Evolutionary conservation across 2,329 filamentous ascomycete species (phyloP), one percentile per base, ranked within the genome.

Genomic region (Grosmannia clavigera): DNA sequence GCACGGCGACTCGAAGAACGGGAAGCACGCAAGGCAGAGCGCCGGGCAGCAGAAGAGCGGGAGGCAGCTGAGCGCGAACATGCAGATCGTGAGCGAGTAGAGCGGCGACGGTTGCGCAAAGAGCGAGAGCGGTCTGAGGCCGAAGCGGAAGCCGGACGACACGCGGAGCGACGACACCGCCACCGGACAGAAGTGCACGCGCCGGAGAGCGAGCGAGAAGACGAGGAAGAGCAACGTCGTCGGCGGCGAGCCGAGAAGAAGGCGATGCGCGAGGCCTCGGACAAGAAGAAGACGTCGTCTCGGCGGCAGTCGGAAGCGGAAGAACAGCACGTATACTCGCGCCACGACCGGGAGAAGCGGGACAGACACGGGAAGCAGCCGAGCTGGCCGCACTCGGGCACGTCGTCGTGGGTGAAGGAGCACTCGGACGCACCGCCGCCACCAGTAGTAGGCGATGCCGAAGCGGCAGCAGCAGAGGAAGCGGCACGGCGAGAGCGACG

Each of bases 331-430:
- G 72, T 74, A 55, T 76, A 79, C 61, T 68, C 75, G 5, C 74
- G 75, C 64, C 71, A 71, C 59, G 75, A 74, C 54, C 72, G 68
- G 35, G 74, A 70, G 58, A 68, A 67, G 61, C 63, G 68, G 60
- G 64, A 66, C 61, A 62, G 68, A 63, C 65, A 43, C 57, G 51
- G 33, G 55, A 55, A n/a, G 29, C 63, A n/a, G 29, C 63, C 75
- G 10, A 74, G 73, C 11, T 85, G 83, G 83, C 82, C 83, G 22
- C 80, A 84, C 67, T 84, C 80, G 7, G 82, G 83, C 31, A 85
- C 82, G 0, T 82, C 80, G 10, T 85, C 81, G 0, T 86, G 83
- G 83, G 82, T 85, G 5, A 84, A 84, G 69, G 82, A 85, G 14
- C 78, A 84, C 65, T 81, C 79, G 2, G 83, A 84, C 65, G 82